Evolutionary conservation across 495 filamentous ascomycete genomes (phyloP).

Genomic region (Geoglossum glabrum): DNA sequence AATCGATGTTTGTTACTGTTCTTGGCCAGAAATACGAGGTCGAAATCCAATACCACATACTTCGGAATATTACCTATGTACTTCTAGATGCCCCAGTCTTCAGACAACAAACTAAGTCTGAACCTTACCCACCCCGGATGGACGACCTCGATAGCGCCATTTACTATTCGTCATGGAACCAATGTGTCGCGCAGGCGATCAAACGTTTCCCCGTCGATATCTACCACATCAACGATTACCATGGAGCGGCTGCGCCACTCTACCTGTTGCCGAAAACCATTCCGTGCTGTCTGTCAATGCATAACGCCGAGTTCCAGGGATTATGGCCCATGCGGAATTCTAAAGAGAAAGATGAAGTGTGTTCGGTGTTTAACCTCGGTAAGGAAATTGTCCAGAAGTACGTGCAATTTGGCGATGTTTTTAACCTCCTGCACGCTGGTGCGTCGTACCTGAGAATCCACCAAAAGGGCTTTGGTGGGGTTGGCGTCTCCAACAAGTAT

Average conservation of each 20-base stretch:
- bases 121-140: conserved; percentile 56
- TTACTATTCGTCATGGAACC: conserved; percentile 58
- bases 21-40: conserved; percentile 44
- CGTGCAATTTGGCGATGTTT: conserved; percentile 49
- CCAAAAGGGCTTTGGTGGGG: conserved; percentile 55
- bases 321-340: conserved; percentile 55
- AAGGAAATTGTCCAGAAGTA: conserved; percentile 31
- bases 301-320: conserved; percentile 58
- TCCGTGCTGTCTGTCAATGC: conserved; percentile 35
- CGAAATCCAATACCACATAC: conserved; percentile 41
- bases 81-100: conserved; percentile 52
- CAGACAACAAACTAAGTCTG: conserved; percentile 41
- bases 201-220: conserved; percentile 42
- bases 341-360: conserved; percentile 46
- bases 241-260: conserved; percentile 50
- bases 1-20: conserved; percentile 45
- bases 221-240: conserved; percentile 71
- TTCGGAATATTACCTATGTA: conserved; percentile 53
- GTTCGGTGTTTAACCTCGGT: conserved; percentile 45
- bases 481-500: conserved; percentile 57
- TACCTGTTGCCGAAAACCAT: conserved; percentile 46
- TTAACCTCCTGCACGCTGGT: conserved; percentile 54
- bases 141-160: conserved; percentile 54
- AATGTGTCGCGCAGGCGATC: conserved; percentile 44
- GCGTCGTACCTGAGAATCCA: conserved; percentile 56